These are phyloP conservation scores for Cladophialophora chaetospira DNA, from an alignment of 2,329 filamentous ascomycete genomes.

Conservation along the genomic window DNA sequence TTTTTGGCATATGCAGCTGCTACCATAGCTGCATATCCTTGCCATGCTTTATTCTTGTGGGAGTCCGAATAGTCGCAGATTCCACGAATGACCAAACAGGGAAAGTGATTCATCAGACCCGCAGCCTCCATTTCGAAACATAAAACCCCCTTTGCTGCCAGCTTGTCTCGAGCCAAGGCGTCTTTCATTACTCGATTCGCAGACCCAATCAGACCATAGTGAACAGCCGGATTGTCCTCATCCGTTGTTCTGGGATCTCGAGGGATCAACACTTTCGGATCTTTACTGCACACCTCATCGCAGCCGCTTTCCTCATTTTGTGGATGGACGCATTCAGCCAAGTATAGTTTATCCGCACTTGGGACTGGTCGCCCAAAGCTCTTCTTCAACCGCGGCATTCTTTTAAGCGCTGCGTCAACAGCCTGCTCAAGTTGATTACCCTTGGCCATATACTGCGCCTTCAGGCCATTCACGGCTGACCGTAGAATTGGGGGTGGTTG, in stretches of 20 bases:
- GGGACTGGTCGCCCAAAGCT: constrained; percentile 7
- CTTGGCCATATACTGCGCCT: constrained; percentile 14
- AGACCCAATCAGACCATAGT: constrained; percentile 36
- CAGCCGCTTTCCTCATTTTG: neutral
- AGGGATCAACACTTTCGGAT: neutral
- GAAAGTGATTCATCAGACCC: constrained; percentile 20
- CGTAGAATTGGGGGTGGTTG: constrained; percentile 27
- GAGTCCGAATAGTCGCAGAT: constrained; percentile 24
- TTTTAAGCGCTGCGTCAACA: neutral
- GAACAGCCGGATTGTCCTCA: constrained; percentile 38
- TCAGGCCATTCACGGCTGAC: constrained; percentile 12
- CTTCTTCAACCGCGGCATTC: neutral
- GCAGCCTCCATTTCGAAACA: constrained; percentile 26
- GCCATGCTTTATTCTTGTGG: constrained; percentile 26
- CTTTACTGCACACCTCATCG: neutral
- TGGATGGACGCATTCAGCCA: constrained; percentile 15
- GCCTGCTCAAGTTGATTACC: neutral
- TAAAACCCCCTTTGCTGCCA: constrained; percentile 6
- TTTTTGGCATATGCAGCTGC: constrained; percentile 22
- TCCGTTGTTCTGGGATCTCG: neutral
- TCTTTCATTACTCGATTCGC: constrained; percentile 34
- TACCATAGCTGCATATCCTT: constrained; percentile 18
- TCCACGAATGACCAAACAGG: constrained; percentile 23
- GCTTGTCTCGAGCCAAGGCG: constrained; percentile 23
- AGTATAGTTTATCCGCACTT: constrained; percentile 20